phyloP scores from a whole-genome alignment of 2,329 filamentous ascomycete species.

The Nemania diffusa region DNA sequence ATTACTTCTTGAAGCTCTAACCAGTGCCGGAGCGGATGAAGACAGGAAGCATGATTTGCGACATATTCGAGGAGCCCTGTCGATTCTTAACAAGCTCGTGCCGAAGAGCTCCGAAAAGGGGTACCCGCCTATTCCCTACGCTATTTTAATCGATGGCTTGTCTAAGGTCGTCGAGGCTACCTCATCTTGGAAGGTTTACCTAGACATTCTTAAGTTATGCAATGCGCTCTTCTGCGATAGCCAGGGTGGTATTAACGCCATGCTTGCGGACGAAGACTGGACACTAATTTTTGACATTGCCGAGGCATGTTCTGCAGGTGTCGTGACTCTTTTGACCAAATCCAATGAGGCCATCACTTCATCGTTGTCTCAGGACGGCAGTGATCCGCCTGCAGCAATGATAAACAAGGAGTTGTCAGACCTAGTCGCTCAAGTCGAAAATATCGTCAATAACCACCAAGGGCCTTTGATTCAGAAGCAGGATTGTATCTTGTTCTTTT shows the following conservation, averaged over 20 bases:
- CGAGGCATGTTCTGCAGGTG: constrained; percentile 61
- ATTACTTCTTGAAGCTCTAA: constrained; percentile 71
- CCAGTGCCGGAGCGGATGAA: constrained; percentile 58
- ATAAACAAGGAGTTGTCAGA: constrained; percentile 57
- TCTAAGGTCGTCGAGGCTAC: constrained; percentile 60
- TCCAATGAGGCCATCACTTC: constrained; percentile 41
- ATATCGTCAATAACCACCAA: constrained; percentile 57
- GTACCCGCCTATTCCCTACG: constrained; percentile 68
- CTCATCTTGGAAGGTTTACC: constrained; percentile 58
- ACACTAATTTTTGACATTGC: constrained; percentile 68
- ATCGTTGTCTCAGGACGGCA: constrained; percentile 45
- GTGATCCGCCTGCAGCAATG: constrained; percentile 52
- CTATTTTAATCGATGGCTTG: constrained; percentile 67
- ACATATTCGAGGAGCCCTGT: constrained; percentile 70
- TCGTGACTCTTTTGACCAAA: constrained; percentile 39
- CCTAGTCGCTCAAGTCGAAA: constrained; percentile 62
- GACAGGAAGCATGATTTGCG: constrained; percentile 63
- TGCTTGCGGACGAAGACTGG: constrained; percentile 75
- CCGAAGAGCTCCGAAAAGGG: constrained; percentile 68
- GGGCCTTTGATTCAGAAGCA: constrained; percentile 69
- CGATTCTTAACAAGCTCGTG: constrained; percentile 71
- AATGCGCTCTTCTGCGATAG: constrained; percentile 66
- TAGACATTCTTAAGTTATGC: constrained; percentile 62
- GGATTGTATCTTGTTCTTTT: constrained; percentile 74
- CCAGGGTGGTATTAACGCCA: constrained; percentile 62